These are phyloP conservation scores for Hippophae rhamnoides DNA, from an alignment of 306 rosid genomes.

Conservation along the genomic window DNA sequence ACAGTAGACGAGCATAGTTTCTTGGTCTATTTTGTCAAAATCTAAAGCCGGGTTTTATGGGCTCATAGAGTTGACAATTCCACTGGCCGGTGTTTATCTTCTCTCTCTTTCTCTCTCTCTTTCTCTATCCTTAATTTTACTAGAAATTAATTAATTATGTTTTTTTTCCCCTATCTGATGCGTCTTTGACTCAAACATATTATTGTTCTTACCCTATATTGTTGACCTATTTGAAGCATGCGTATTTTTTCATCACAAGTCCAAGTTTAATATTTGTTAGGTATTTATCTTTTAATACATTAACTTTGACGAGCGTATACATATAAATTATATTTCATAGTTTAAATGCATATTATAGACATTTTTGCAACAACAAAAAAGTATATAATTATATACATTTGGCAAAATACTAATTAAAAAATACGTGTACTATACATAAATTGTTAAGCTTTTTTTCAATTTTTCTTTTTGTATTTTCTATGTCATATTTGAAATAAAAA, in stretches of 20 bases:
- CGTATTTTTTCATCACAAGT: conserved; percentile 38
- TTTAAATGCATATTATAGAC: no score
- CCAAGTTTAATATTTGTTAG: conserved; percentile 32
- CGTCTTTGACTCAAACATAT: conserved; percentile 71
- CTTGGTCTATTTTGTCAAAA: conserved; percentile 39
- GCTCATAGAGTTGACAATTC: conserved; percentile 42
- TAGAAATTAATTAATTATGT: background rate
- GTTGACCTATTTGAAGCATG: conserved; percentile 49
- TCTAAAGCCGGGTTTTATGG: conserved; percentile 45
- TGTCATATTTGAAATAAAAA: no score
- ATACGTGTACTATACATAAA: no score
- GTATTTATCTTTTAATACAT: conserved; percentile 15
- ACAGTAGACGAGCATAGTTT: conserved; percentile 36
- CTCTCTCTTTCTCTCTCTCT: background rate
- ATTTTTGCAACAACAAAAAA: background rate
- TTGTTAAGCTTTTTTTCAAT: no score
- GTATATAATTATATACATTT: no score
- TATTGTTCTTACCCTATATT: conserved; percentile 28
- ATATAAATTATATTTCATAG: no score
- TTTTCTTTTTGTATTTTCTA: no score
- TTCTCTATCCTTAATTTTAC: background rate
- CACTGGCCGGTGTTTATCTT: conserved; percentile 33
- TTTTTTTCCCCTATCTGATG: conserved; percentile 26
- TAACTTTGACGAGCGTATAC: conserved; percentile 9
- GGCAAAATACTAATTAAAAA: no score